Evolutionary conservation across 148 eudicot genomes (phyloP).

Genomic region (Fagopyrum homotropicum): DNA sequence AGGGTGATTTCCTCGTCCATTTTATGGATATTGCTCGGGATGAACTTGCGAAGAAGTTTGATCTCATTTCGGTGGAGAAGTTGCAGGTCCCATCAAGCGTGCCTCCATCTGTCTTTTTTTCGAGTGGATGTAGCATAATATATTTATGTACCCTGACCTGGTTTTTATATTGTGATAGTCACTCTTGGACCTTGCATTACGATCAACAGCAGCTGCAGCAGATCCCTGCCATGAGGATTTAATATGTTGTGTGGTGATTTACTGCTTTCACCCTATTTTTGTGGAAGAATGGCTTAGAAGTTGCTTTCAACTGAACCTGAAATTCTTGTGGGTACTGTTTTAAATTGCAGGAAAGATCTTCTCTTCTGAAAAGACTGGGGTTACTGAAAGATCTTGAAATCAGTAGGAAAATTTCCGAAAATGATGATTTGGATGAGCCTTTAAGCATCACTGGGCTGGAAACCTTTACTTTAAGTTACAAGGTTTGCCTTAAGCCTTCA

Average conservation of each 20-base stretch:
- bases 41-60: slow-evolving; percentile 72
- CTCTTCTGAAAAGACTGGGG: slow-evolving; percentile 68
- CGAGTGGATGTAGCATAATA: neutral
- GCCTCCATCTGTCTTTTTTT: slow-evolving; percentile 12
- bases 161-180: slow-evolving; percentile 40
- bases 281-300: neutral
- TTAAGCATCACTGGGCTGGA: slow-evolving; percentile 89
- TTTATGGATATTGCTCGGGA: slow-evolving; percentile 98
- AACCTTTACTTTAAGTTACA: slow-evolving; percentile 80
- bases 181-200: slow-evolving; percentile 94
- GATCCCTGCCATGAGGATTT: slow-evolving; percentile 96
- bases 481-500: slow-evolving; percentile 36
- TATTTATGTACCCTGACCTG: slow-evolving; percentile 12
- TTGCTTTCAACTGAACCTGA: neutral
- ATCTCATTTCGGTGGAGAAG: slow-evolving; percentile 88
- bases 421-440: slow-evolving; percentile 59
- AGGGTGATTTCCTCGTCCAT: slow-evolving; percentile 99
- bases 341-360: slow-evolving; percentile 61
- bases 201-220: slow-evolving; percentile 92
- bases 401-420: slow-evolving; percentile 40
- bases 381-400: slow-evolving; percentile 83
- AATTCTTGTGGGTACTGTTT: slow-evolving; percentile 14
- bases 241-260: slow-evolving; percentile 85
- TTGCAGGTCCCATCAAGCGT: slow-evolving; percentile 59
- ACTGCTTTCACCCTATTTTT: slow-evolving; percentile 11